Evolutionary conservation across 129 eudicot species (phyloP).

Genomic region (sunflower (Helianthus annuus)): HanXRQr2.0-SUNRISE NC_035435.2:28761808-28762307

Average conservation of each 20-base stretch:
- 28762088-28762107: not conserved
- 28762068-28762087: not conserved
- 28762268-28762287: not conserved
- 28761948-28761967: not conserved
- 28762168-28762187: slow-evolving; percentile 10
- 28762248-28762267: slow-evolving; percentile 90
- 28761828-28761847: slow-evolving; percentile 96
- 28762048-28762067: not conserved
- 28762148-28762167: not conserved
- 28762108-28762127: not conserved
- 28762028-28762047: slow-evolving; percentile 11
- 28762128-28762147: not conserved
- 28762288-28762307: not conserved
- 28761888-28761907: slow-evolving; percentile 86
- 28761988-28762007: not conserved
- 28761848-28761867: slow-evolving; percentile 99
- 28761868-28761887: slow-evolving; percentile 97
- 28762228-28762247: slow-evolving; percentile 95
- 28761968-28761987: not conserved
- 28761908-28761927: not conserved
- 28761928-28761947: not conserved
- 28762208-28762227: slow-evolving; percentile 93
- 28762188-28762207: slow-evolving; percentile 80
- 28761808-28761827: slow-evolving; percentile 72
- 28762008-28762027: not conserved